Conservation (phyloP, 192 early-diverging fungal species). For the Entomortierella parvispora region DNA sequence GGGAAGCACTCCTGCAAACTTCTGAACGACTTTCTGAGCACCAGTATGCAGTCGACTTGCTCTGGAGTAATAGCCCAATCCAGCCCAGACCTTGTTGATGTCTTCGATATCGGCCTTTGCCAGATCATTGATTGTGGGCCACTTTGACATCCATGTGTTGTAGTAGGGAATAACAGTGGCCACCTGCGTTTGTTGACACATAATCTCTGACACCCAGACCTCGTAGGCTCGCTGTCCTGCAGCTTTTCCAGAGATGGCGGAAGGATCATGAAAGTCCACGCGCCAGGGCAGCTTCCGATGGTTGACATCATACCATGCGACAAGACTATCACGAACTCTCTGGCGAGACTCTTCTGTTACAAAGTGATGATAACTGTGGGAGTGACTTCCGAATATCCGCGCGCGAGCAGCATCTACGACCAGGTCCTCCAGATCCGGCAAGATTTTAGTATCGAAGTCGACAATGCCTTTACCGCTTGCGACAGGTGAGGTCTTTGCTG, state of each 20-base stretch:
- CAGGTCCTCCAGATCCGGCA: constrained; percentile 45
- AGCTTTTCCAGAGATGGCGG: not conserved
- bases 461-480: no score
- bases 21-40: constrained; percentile 64
- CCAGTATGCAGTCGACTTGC: constrained; percentile 74
- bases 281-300: constrained; percentile 76
- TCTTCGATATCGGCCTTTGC: constrained; percentile 70
- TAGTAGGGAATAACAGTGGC: constrained; percentile 77
- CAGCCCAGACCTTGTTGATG: constrained; percentile 75
- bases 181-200: constrained; percentile 87
- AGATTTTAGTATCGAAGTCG: not conserved
- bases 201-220: constrained; percentile 87
- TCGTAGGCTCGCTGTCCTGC: constrained; percentile 69
- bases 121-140: constrained; percentile 77
- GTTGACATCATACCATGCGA: constrained; percentile 71
- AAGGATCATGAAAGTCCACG: constrained; percentile 33
- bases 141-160: constrained; percentile 72
- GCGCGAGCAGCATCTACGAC: constrained; percentile 22
- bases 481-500: no score
- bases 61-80: constrained; percentile 83
- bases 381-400: constrained; percentile 15
- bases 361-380: constrained; percentile 52
- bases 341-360: constrained; percentile 10
- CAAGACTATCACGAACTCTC: constrained; percentile 52
- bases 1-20: constrained; percentile 68